Evolutionary conservation across 352 stramenopile species (phyloP), one percentile per base, ranked within the genome.

Genomic region (Phytophthora macrochlamydospora): DNA sequence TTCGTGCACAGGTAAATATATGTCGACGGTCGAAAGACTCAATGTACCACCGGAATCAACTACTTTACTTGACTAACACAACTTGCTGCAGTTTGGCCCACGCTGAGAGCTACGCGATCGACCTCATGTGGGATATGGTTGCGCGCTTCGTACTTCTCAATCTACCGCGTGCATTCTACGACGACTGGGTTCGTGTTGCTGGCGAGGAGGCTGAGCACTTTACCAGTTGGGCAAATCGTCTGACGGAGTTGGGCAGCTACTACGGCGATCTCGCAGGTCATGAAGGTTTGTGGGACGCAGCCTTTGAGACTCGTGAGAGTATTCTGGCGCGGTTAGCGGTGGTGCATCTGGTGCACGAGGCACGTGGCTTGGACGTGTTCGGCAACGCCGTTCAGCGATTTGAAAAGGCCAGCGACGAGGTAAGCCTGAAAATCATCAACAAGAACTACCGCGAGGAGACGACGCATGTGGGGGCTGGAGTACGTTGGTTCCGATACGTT

Each of bases 111-210:
- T 85, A 81, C 43, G 82, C 82, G 6, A 85, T 91, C 44, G 79
- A 91, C 64, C 60, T 91, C 5, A 83, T 85, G 67, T 91, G 79
- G 79, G 82, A 89, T 62, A 83, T 88, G 60, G 65, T 91, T 14
- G 68, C 61, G 7, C 79, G 82, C 38, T 89, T 88, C 56, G 71
- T 83, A 38, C 30, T 62, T 31, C 72, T 81, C 38, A 59, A 81
- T 14, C 61, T 84, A 9, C 81, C 81, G 2, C 65, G 61, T 35
- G 71, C 63, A 28, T 89, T 91, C 53, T 87, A 83, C 59, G 79
- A 89, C 42, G 79, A 89, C 65, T 91, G 75, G 76, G 78, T 84
- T 8, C 69, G 79, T 38, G 66, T 87, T 52, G 76, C 76, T 35
- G 65, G 68, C 38, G 76, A 90, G 49, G 78, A 89, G 42, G 71